Percentiles rank a stretch among this genome's conserved stretches.
Evolutionary conservation across 176 grass and related monocot genomes (phyloP).

Genomic region (Typha latifolia): DNA sequence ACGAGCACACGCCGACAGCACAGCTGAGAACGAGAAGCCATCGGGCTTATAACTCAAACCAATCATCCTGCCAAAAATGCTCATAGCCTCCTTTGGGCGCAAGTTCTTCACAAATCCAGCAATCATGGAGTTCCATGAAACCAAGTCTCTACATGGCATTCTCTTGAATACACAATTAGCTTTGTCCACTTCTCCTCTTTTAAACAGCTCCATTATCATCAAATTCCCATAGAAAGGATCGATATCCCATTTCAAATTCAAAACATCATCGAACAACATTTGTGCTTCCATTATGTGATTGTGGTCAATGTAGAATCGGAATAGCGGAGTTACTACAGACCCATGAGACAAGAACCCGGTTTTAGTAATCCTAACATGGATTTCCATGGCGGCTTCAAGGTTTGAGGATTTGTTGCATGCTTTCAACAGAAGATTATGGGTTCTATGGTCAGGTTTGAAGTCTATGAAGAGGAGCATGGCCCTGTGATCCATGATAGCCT

Average conservation of each 20-base stretch:
- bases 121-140: conserved; percentile 78
- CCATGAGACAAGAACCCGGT: conserved; percentile 23
- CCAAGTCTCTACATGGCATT: conserved; percentile 56
- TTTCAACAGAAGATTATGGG: conserved; percentile 40
- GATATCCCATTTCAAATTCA: conserved; percentile 8
- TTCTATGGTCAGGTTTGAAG: conserved; percentile 45
- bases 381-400: conserved; percentile 34
- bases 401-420: conserved; percentile 54
- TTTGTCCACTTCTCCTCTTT: conserved; percentile 38
- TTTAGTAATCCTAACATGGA: conserved; percentile 45
- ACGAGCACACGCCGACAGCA: conserved; percentile 54
- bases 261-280: conserved; percentile 28
- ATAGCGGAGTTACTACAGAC: conserved; percentile 23
- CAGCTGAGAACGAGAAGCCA: conserved; percentile 52
- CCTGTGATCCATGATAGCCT: conserved; percentile 37
- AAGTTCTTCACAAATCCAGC: conserved; percentile 33
- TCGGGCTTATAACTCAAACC: conserved; percentile 43
- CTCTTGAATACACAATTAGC: conserved; percentile 55
- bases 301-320: conserved; percentile 48
- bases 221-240: conserved; percentile 52
- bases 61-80: conserved; percentile 48
- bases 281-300: conserved; percentile 32
- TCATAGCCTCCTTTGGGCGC: conserved; percentile 35
- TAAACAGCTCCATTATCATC: conserved; percentile 40
- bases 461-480: conserved; percentile 29